Conservation (phyloP, 768 basidiomycete species). For the Suillus brevipes region DNA sequence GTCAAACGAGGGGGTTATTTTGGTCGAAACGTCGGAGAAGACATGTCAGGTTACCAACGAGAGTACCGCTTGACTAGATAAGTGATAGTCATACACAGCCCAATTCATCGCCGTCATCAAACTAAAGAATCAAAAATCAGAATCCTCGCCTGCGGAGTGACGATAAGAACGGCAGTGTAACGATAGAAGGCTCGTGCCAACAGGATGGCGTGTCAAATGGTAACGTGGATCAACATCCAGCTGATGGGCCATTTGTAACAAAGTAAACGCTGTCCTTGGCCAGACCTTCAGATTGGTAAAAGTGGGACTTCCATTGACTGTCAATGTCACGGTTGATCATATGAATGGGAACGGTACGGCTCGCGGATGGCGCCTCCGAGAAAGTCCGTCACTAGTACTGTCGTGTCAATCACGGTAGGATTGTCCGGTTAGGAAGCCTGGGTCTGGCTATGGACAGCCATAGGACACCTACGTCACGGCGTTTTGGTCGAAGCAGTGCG, state of each 20-base stretch:
- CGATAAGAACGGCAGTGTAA: conserved; percentile 41
- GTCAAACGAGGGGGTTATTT: background rate
- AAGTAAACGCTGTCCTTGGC: conserved; percentile 13
- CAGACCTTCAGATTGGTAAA: too few species aligned
- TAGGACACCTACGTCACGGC: background rate
- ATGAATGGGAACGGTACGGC: conserved; percentile 44
- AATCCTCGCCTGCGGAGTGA: conserved; percentile 49
- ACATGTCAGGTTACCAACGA: conserved; percentile 40
- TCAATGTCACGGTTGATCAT: conserved; percentile 43
- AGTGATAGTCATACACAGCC: background rate
- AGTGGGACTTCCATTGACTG: conserved; percentile 26
- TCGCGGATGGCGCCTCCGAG: conserved; percentile 39
- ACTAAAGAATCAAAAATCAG: conserved; percentile 57
- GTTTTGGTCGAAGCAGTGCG: background rate
- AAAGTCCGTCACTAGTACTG: too few species aligned
- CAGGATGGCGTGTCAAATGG: conserved; percentile 42
- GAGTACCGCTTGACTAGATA: conserved; percentile 33
- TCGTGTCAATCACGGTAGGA: background rate
- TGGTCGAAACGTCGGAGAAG: background rate
- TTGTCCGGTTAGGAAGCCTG: background rate
- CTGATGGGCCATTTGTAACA: conserved; percentile 47
- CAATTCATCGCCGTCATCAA: conserved; percentile 37
- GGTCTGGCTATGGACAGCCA: background rate
- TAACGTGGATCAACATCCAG: conserved; percentile 55
- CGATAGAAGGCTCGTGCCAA: conserved; percentile 32